Percentiles rank a stretch among this genome's conserved stretches.
These are phyloP conservation scores for Aspergillus olivimuriae DNA, from an alignment of 495 filamentous ascomycete species.

Conservation along the genomic window DNA sequence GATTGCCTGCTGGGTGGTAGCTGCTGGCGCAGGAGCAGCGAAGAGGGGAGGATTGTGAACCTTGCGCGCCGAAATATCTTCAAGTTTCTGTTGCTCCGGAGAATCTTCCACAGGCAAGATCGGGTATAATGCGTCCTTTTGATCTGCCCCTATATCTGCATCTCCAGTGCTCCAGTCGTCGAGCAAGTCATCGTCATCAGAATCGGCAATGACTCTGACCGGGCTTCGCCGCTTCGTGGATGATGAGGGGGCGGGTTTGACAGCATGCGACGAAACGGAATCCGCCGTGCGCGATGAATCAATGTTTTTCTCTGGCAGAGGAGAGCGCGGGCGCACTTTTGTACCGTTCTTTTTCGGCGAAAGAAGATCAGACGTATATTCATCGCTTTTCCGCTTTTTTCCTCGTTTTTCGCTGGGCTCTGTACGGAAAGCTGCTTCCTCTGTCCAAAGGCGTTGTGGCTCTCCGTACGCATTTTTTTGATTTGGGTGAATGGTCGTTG, in stretches of 20 bases:
- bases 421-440: slow-evolving; percentile 45
- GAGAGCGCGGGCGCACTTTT: slow-evolving; percentile 19
- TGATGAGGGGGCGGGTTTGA: slow-evolving; percentile 2
- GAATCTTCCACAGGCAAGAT: slow-evolving; percentile 19
- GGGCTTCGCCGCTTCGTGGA: slow-evolving; percentile 5
- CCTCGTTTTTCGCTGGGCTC: slow-evolving; percentile 43
- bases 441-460: slow-evolving; percentile 51
- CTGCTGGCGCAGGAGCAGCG: too few species aligned
- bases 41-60: too few species aligned
- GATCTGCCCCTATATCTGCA: slow-evolving; percentile 14
- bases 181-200: slow-evolving; percentile 25
- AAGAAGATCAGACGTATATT: slow-evolving; percentile 47
- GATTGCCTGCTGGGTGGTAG: too few species aligned
- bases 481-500: slow-evolving; percentile 35
- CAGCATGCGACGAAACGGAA: not conserved
- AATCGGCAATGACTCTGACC: slow-evolving; percentile 41
- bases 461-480: slow-evolving; percentile 47
- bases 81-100: not conserved
- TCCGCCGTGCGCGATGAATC: not conserved
- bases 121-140: slow-evolving; percentile 24
- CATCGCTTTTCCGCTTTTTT: slow-evolving; percentile 71
- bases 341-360: slow-evolving; percentile 25
- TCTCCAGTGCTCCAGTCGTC: slow-evolving; percentile 15
- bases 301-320: too few species aligned
- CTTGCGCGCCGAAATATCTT: too few species aligned